phyloP scores from a whole-genome alignment of 1,284 basidiomycete genomes.

The Apiotrichum sp. region DNA sequence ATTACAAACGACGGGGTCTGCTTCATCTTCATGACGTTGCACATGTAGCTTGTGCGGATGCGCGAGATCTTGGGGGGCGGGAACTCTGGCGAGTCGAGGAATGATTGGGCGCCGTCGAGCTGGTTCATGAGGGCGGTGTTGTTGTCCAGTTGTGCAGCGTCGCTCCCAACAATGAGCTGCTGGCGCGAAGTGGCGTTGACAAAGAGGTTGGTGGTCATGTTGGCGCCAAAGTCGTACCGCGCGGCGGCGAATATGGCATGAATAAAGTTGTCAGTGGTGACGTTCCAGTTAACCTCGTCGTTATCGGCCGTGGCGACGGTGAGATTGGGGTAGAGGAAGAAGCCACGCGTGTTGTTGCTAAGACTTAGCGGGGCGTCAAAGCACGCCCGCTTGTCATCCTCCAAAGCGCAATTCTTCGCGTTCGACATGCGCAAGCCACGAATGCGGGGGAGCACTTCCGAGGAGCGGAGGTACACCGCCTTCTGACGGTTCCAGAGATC shows the following conservation, averaged over 20 bases:
- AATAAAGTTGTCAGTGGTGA: slow-evolving; percentile 13
- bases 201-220: slow-evolving; percentile 20
- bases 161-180: slow-evolving; percentile 2
- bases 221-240: slow-evolving; percentile 17
- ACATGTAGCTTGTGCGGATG: slow-evolving; percentile 16
- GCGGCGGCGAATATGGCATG: slow-evolving; percentile 15
- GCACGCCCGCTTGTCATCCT: slow-evolving; percentile 7
- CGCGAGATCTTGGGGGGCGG: slow-evolving; percentile 7
- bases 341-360: slow-evolving; percentile 9
- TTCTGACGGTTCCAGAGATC: slow-evolving; percentile 17
- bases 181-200: slow-evolving; percentile 4
- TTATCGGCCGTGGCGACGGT: background rate
- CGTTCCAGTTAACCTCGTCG: slow-evolving; percentile 7
- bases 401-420: slow-evolving; percentile 15
- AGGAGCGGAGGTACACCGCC: slow-evolving; percentile 9
- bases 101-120: slow-evolving; percentile 9
- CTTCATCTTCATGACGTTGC: slow-evolving; percentile 15
- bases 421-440: slow-evolving; percentile 13
- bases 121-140: slow-evolving; percentile 1
- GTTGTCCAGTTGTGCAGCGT: slow-evolving; percentile 9
- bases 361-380: slow-evolving; percentile 7
- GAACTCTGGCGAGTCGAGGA: slow-evolving; percentile 7
- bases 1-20: slow-evolving; percentile 13
- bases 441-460: background rate
- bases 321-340: slow-evolving; percentile 17